Conservation (phyloP, 2,329 filamentous ascomycete species). For the Hypoxylon sp. region DNA sequence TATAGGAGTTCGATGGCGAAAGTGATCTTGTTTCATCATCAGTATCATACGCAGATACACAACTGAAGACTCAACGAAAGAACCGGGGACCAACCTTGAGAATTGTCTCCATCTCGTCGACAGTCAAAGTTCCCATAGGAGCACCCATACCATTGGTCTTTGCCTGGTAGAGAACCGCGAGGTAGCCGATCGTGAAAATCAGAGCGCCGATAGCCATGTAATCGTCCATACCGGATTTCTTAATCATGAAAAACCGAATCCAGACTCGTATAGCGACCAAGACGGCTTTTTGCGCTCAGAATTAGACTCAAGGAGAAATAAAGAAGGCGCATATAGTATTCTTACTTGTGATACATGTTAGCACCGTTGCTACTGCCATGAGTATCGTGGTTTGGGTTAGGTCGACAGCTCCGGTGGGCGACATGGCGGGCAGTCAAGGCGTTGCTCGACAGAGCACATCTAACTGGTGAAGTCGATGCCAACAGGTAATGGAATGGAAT, state of each 20-base stretch:
- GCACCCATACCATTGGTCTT: constrained; percentile 38
- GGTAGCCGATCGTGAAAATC: constrained; percentile 41
- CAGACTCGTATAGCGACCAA: constrained; percentile 33
- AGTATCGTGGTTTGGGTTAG: constrained; percentile 36
- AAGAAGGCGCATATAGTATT: background rate
- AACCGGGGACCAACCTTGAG: constrained; percentile 28
- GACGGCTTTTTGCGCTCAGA: constrained; percentile 26
- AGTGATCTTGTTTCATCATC: constrained; percentile 27
- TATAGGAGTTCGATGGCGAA: constrained; percentile 56
- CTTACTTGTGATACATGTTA: constrained; percentile 42
- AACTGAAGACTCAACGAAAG: background rate
- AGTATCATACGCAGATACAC: background rate
- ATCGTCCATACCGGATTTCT: constrained; percentile 41
- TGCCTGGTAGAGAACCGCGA: constrained; percentile 34
- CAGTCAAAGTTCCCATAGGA: constrained; percentile 37
- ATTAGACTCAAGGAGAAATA: background rate
- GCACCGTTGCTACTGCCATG: constrained; percentile 31
- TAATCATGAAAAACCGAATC: constrained; percentile 41
- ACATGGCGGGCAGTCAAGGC: constrained; percentile 18
- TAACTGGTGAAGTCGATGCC: background rate
- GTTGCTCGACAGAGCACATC: constrained; percentile 6
- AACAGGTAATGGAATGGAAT: background rate
- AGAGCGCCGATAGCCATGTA: constrained; percentile 43
- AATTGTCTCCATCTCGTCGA: constrained; percentile 31
- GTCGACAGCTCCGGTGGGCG: constrained; percentile 13